phyloP scores from a whole-genome alignment of 2,329 filamentous ascomycete genomes.

The Ophiostoma novo-ulmi region DNA sequence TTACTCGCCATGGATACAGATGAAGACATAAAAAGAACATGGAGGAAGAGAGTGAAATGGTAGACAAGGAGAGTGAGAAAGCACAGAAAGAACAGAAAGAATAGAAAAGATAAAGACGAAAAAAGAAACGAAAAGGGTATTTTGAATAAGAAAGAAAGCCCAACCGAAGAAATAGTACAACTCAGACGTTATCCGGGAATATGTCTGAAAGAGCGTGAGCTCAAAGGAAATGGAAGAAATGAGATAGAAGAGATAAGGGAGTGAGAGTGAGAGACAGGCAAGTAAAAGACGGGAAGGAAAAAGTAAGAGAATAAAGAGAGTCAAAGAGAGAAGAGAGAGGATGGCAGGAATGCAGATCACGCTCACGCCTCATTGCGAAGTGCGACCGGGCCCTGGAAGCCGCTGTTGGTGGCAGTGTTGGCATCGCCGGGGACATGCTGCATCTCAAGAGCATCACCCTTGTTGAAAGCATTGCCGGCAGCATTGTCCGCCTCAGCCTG shows the following conservation, averaged over 20 bases:
- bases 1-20: not conserved
- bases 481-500: constrained; percentile 30
- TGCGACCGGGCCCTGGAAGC: constrained; percentile 21
- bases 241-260: not conserved
- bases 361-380: constrained; percentile 9
- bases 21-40: constrained; percentile 1
- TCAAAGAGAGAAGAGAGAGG: not conserved
- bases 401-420: not conserved
- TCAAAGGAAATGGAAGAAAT: not conserved
- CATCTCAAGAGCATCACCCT: constrained; percentile 62
- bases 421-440: constrained; percentile 46
- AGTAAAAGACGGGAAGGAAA: not conserved
- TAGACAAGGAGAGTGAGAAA: constrained; percentile 9
- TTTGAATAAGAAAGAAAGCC: constrained; percentile 15
- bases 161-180: not conserved
- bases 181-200: not conserved
- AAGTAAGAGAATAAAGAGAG: not conserved
- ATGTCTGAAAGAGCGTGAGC: constrained; percentile 3
- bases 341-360: not conserved
- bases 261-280: not conserved
- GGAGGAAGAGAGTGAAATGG: not conserved
- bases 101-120: not conserved
- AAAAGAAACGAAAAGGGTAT: constrained; percentile 21
- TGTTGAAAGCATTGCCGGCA: constrained; percentile 39
- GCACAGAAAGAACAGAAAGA: constrained; percentile 8